Evolutionary conservation across 2,329 filamentous ascomycete genomes (phyloP), one percentile per base, ranked within the genome.

Genomic region (Aspergillus uvarum): DNA sequence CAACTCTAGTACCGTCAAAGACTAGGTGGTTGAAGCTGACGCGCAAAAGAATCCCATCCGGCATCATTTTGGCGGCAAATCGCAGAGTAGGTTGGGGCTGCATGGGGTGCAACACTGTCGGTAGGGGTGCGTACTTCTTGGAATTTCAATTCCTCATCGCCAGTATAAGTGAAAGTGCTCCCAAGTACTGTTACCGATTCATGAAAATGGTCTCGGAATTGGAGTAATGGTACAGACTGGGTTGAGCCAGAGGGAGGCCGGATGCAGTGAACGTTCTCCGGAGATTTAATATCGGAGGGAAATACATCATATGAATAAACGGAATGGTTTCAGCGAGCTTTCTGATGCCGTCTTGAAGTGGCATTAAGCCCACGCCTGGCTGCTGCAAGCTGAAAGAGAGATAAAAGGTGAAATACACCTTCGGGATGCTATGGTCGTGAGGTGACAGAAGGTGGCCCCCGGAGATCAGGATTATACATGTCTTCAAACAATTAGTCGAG

Each of bases 401-500:
- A 31, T 47, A 47, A 24, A 54, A 54, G 3, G 52, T 54, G 38
- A 54, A 54, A 29, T 54, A 54, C 52, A 54, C 38, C 52, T 54
- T 54, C 2, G 52, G 52, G n/a, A 54, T 26, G 24, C 38, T 54
- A 26, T 54, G 52, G 14, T 54, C 52, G n/a, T 47, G 16, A 2
- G 52, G 52, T 3, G 52, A 54, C 38, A 54, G 38, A 26, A 32
- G 19, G 11, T 54, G 52, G 52, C 8, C 16, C 26, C 12, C 22
- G 8, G 29, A 8, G 38, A 14, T 47, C 52, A 8, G 24, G 19
- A 24, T 12, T 16, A 12, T 10, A 35, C 11, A 35, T 35, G 10
- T 35, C 32, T 16, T 35, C 10, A 2, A 16, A 16, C 12, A 5
- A 11, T 16, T 12, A 1, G 5, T 16, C 32, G 32, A 35, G 32